A percentile compares a stretch with the other conserved stretches of the same genome.
Conservation (phyloP, 2,329 filamentous ascomycete species). For the Fusarium liriodendri region DNA sequence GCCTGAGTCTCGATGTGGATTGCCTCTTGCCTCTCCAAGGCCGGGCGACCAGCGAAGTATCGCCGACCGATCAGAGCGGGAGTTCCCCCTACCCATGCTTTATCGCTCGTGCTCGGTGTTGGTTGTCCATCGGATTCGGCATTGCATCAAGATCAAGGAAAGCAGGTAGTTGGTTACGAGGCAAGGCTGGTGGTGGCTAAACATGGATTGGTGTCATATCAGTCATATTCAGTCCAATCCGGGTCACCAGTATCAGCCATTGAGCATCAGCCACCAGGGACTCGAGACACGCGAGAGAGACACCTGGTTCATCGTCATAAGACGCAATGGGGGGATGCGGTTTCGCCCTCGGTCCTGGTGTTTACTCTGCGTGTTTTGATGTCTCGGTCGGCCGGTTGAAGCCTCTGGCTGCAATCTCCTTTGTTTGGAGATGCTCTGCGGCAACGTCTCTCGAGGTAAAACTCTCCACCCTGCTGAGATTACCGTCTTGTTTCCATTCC, state of each 20-base stretch:
- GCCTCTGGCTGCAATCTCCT: slow-evolving; percentile 14
- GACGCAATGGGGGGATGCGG: slow-evolving; percentile 2
- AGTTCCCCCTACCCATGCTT: slow-evolving; percentile 30
- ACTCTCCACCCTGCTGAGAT: slow-evolving; percentile 39
- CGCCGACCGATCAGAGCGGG: slow-evolving; percentile 22
- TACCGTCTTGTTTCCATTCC: slow-evolving; percentile 48
- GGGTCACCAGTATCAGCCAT: slow-evolving; percentile 16
- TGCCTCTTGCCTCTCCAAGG: slow-evolving; percentile 8
- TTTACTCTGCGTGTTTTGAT: slow-evolving; percentile 17
- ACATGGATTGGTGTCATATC: slow-evolving; percentile 24
- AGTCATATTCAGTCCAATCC: slow-evolving; percentile 10
- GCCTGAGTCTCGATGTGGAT: slow-evolving; percentile 2
- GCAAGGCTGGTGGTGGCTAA: slow-evolving; percentile 7
- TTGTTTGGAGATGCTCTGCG: slow-evolving; percentile 9
- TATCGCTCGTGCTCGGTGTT: slow-evolving; percentile 16
- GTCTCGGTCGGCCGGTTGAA: slow-evolving; percentile 19
- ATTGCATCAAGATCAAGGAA: slow-evolving; percentile 25
- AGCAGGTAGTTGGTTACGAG: background rate
- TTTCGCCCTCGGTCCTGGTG: slow-evolving; percentile 11
- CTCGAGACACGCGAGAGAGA: slow-evolving; percentile 8
- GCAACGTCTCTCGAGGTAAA: slow-evolving; percentile 9
- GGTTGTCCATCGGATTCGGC: slow-evolving; percentile 15
- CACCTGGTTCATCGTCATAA: slow-evolving; percentile 10
- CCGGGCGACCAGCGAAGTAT: slow-evolving; percentile 29
- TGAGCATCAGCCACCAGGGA: slow-evolving; percentile 34